Conservation (phyloP, 2,329 filamentous ascomycete species). For the Pseudocercospora vitis region DNA sequence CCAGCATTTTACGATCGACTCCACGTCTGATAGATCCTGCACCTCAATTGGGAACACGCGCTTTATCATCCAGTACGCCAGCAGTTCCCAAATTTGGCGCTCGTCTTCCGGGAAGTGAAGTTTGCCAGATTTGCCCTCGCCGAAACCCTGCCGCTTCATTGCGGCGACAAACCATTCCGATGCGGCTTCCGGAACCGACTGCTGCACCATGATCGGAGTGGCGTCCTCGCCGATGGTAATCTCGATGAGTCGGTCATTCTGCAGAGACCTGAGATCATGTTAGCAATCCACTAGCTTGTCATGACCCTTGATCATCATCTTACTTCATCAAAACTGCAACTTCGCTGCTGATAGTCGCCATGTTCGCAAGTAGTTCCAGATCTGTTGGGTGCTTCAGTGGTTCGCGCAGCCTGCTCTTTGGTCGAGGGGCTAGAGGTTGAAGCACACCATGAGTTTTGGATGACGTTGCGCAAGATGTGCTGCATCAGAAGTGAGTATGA, state of each 20-base stretch:
- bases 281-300: no score
- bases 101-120: constrained; percentile 15
- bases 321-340: no score
- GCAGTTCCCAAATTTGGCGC: constrained; percentile 8
- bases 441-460: no score
- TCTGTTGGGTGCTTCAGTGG: no score
- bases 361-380: no score
- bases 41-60: background rate
- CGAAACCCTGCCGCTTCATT: background rate
- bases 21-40: background rate
- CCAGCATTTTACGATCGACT: constrained; percentile 11
- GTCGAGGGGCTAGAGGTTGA: no score
- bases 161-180: constrained; percentile 5
- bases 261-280: background rate
- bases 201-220: background rate
- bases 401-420: no score
- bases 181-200: constrained; percentile 3
- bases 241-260: constrained; percentile 9
- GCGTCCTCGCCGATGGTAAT: background rate
- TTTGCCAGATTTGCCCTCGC: background rate
- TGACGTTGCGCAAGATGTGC: no score
- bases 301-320: no score
- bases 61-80: constrained; percentile 15
- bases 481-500: no score
- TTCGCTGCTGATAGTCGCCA: no score